A percentile compares a stretch with the other conserved stretches of the same genome.
These are phyloP conservation scores for Quercus berberidifolia DNA, from an alignment of 306 rosid genomes.

Conservation along the genomic window DNA sequence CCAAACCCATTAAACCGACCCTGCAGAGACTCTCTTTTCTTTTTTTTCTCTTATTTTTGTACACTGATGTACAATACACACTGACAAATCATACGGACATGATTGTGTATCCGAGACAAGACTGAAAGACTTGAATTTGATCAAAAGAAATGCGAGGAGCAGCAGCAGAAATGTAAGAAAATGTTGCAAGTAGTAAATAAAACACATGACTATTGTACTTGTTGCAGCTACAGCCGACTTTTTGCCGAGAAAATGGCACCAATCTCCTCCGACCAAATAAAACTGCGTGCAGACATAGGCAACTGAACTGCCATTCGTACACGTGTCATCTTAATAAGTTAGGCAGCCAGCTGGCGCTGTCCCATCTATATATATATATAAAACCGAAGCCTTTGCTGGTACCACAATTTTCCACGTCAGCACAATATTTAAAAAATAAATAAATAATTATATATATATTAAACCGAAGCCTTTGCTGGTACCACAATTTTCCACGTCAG, in stretches of 20 bases:
- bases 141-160: neutral
- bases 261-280: neutral
- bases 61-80: too few relatives aligned
- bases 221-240: neutral
- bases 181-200: neutral
- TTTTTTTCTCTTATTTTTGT: too few relatives aligned
- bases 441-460: too few relatives aligned
- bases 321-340: conserved; percentile 43
- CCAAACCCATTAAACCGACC: neutral
- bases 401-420: too few relatives aligned
- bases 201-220: neutral
- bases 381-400: too few relatives aligned
- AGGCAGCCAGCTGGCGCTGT: conserved; percentile 47
- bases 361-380: too few relatives aligned
- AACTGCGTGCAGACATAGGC: conserved; percentile 10
- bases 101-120: neutral
- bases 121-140: neutral
- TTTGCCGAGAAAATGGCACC: conserved; percentile 11
- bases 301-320: conserved; percentile 8
- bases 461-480: too few relatives aligned
- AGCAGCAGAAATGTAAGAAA: neutral
- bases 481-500: too few relatives aligned
- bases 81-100: neutral
- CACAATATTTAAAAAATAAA: too few relatives aligned
- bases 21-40: too few relatives aligned